phyloP scores from a whole-genome alignment of 345 rosid genomes.

The Populus davidiana region DNA sequence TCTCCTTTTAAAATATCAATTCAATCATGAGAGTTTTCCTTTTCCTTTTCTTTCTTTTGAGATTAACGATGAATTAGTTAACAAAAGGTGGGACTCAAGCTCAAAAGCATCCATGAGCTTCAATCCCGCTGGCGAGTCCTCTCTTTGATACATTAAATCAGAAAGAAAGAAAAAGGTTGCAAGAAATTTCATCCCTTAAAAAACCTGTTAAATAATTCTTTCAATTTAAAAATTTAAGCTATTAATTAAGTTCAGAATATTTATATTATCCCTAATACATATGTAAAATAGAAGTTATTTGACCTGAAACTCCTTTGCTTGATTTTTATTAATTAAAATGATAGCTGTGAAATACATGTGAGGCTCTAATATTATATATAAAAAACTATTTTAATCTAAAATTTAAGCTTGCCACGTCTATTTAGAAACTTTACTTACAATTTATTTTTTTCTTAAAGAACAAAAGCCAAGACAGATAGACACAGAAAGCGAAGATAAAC shows the following conservation, averaged over 20 bases:
- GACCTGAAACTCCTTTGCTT: too few relatives aligned
- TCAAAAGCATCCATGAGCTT: neutral
- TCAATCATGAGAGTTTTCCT: neutral
- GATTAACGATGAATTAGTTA: neutral
- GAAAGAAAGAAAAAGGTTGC: neutral
- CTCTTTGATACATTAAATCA: neutral
- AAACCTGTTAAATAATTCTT: neutral
- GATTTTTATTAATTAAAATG: too few relatives aligned
- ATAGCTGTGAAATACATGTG: too few relatives aligned
- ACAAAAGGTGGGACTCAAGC: neutral
- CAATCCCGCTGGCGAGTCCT: neutral
- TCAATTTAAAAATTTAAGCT: too few relatives aligned
- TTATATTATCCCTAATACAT: too few relatives aligned
- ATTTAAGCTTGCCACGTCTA: neutral
- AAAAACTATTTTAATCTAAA: too few relatives aligned
- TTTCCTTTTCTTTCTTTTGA: neutral
- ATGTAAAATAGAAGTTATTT: too few relatives aligned
- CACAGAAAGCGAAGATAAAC: neutral
- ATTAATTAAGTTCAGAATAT: too few relatives aligned
- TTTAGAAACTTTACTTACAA: neutral
- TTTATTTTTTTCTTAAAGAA: neutral
- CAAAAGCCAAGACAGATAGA: neutral
- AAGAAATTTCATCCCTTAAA: neutral
- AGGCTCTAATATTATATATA: too few relatives aligned
- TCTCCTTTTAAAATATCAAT: neutral